Evolutionary conservation across 306 rosid species (phyloP), one percentile per base, ranked within the genome.

Genomic region (Begonia fuchsioides): DNA sequence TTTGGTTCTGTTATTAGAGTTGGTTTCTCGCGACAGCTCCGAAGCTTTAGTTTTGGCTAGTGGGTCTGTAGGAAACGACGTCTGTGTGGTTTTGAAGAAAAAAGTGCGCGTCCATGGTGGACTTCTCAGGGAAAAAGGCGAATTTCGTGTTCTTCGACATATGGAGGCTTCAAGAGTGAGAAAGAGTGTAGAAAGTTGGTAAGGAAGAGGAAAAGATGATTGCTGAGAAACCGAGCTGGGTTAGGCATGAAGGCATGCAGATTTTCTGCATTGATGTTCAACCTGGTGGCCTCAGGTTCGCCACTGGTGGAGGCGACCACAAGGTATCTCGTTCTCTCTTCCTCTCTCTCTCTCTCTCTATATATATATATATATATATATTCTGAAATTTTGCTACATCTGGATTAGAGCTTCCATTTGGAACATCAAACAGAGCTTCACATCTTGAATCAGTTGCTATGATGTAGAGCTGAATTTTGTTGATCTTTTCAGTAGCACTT

Each of bases 301-400:
- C 95, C 11, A 84, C 98, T 65, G 98, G 98, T 43, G 98, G 98
- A 49, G 98, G 98, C 60, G 98, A 90, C 78, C 95, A 90, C 65
- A 90, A 90, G 95, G 98, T 81, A 47, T 61, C 63, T 44, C 47
- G 50, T 40, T 55, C 39, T 45, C 16, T 39, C 50, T 51, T 20
- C 35, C 15, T 3, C 58, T 3, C 52, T 59, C 43, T 51, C 50
- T 61, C 51, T 49, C 3, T 26, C 32, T 26, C 32, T 3, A n/a
- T n/a, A n/a, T n/a, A n/a, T n/a, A n/a, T n/a, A n/a, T n/a, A n/a
- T n/a, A 0, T 26, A 7, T 26, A 7, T 26, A 26, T 26, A 26
- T 26, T 26, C 32, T 26, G 6, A 26, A 26, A 5, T 26, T 26
- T 26, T 26, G 32, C 32, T 26, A 26, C 32, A 26, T 26, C 32